A percentile compares a stretch with the other conserved stretches of the same genome.
phyloP scores from a whole-genome alignment of 2,329 filamentous ascomycete species.

The Pezicula carpinea region DNA sequence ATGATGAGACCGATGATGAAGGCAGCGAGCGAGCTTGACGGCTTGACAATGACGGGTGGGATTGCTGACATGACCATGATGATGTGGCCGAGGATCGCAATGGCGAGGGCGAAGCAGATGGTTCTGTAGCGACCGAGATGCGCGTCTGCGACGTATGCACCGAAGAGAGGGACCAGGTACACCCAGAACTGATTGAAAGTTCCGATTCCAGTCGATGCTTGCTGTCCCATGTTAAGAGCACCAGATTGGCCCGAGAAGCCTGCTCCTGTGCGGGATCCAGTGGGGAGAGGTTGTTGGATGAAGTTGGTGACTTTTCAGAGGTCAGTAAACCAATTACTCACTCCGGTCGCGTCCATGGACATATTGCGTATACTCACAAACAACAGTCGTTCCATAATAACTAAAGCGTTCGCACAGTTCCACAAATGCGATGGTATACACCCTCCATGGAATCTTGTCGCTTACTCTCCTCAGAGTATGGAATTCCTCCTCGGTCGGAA shows the following conservation, averaged over 20 bases:
- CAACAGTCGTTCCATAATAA: slow-evolving; percentile 60
- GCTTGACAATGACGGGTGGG: slow-evolving; percentile 50
- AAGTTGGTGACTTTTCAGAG: slow-evolving; percentile 41
- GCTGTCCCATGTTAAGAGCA: slow-evolving; percentile 41
- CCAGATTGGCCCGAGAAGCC: slow-evolving; percentile 35
- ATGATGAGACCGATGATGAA: slow-evolving; percentile 60
- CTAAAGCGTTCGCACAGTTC: slow-evolving; percentile 62
- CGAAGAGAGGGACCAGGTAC: slow-evolving; percentile 44
- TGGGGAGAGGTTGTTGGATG: slow-evolving; percentile 44
- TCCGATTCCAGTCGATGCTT: slow-evolving; percentile 42
- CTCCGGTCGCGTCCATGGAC: background rate
- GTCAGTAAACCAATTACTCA: background rate
- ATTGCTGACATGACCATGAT: slow-evolving; percentile 60
- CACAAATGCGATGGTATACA: slow-evolving; percentile 52
- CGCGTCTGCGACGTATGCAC: slow-evolving; percentile 57
- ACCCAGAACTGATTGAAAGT: slow-evolving; percentile 47
- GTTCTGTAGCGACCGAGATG: slow-evolving; percentile 64
- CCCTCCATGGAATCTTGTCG: slow-evolving; percentile 21
- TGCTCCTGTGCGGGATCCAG: slow-evolving; percentile 38
- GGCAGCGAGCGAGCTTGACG: slow-evolving; percentile 49
- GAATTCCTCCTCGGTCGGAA: slow-evolving; percentile 22
- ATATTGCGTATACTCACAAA: slow-evolving; percentile 42
- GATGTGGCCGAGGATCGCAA: slow-evolving; percentile 59
- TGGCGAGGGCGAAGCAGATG: slow-evolving; percentile 38
- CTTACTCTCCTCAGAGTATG: slow-evolving; percentile 21